phyloP scores from a whole-genome alignment of 148 eudicot genomes.

The Spergularia bocconei region DNA sequence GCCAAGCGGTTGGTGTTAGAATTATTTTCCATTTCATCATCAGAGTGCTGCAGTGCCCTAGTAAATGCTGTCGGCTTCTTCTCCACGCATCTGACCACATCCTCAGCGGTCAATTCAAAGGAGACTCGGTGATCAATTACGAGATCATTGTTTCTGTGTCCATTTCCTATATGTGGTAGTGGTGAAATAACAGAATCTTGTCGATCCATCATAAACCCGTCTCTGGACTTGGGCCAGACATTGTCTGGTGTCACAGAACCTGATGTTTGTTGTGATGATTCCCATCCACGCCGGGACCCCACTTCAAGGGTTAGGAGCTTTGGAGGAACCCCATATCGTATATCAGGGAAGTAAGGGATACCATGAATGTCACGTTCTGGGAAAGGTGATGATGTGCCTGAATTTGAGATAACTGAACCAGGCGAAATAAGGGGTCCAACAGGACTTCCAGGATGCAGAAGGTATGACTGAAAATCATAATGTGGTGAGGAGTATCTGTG shows the following conservation, averaged over 20 bases:
- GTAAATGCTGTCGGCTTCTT: constrained; percentile 52
- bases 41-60: constrained; percentile 33
- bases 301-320: constrained; percentile 58
- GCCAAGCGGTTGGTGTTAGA: constrained; percentile 22
- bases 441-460: constrained; percentile 84
- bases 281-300: constrained; percentile 49
- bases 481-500: constrained; percentile 49
- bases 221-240: constrained; percentile 40
- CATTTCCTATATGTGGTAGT: constrained; percentile 34
- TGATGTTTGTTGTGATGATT: constrained; percentile 63
- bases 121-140: constrained; percentile 67
- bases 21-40: constrained; percentile 24
- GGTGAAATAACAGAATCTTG: constrained; percentile 58
- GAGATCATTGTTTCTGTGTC: constrained; percentile 36
- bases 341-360: constrained; percentile 48
- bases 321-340: constrained; percentile 48
- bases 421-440: constrained; percentile 86
- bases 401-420: constrained; percentile 72
- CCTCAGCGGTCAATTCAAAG: constrained; percentile 78
- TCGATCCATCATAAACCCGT: constrained; percentile 34
- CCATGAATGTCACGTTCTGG: constrained; percentile 50
- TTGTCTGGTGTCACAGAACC: constrained; percentile 75
- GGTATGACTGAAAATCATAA: constrained; percentile 80
- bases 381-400: constrained; percentile 91
- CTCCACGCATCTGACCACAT: constrained; percentile 76